Evolutionary conservation across 495 filamentous ascomycete species (phyloP).

Genomic region (Parmelia sp.): DNA sequence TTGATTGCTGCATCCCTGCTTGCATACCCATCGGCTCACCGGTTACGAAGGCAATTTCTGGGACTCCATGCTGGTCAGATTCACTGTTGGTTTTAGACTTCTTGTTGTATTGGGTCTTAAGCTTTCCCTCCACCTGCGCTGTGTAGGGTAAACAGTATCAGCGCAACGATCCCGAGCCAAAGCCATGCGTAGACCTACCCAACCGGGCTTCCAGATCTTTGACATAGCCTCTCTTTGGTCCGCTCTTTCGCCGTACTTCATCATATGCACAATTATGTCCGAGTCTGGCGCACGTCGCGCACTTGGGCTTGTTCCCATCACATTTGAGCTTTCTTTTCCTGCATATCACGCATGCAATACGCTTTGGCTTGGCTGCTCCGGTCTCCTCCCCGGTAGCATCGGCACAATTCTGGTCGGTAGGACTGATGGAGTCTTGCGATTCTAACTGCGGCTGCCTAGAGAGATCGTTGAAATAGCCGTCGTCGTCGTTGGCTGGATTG

Average conservation of each 20-base stretch:
- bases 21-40: constrained; percentile 1
- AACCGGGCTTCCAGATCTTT: constrained; percentile 93
- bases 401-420: constrained; percentile 28
- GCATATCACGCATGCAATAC: constrained; percentile 95
- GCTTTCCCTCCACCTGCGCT: constrained; percentile 92
- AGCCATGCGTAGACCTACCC: constrained; percentile 47
- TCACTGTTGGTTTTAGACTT: constrained; percentile 28
- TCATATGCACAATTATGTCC: constrained; percentile 92
- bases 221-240: constrained; percentile 95
- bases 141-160: constrained; percentile 5
- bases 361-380: constrained; percentile 73
- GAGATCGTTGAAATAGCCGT: constrained; percentile 52
- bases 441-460: constrained; percentile 38
- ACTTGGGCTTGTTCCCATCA: constrained; percentile 68
- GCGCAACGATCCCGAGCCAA: not conserved
- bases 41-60: constrained; percentile 21
- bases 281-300: constrained; percentile 83
- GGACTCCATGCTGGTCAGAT: constrained; percentile 19
- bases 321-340: constrained; percentile 86
- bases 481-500: constrained; percentile 36
- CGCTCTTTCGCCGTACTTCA: constrained; percentile 94
- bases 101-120: constrained; percentile 43
- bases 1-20: constrained; percentile 20
- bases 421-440: constrained; percentile 28
- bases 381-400: constrained; percentile 39